Evolutionary conservation across 768 basidiomycete genomes (phyloP).

Genomic region (Leccinum barrowsii): DNA sequence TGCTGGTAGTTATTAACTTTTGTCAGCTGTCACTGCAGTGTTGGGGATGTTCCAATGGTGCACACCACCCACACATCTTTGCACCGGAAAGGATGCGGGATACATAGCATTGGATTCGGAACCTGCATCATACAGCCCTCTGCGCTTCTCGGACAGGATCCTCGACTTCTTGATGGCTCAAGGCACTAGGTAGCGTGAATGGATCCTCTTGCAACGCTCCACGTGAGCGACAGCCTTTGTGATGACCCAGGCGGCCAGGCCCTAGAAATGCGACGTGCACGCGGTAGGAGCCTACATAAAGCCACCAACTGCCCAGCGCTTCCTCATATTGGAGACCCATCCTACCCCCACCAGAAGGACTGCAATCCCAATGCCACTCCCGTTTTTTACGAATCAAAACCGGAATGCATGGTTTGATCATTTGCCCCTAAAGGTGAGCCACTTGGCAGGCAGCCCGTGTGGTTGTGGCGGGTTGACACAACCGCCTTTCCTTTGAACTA

Average conservation of each 20-base stretch:
- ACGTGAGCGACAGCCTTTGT: conserved; percentile 14
- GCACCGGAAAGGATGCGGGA: conserved; percentile 6
- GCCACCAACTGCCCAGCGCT: conserved; percentile 10
- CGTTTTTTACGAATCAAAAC: conserved; percentile 17
- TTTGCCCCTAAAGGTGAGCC: conserved; percentile 50
- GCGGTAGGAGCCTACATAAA: conserved; percentile 28
- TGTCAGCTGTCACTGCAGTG: conserved; percentile 1
- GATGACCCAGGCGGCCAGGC: conserved; percentile 8
- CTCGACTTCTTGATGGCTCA: not conserved
- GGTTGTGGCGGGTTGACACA: conserved; percentile 10
- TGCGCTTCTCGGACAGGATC: conserved; percentile 5
- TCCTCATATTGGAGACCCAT: conserved; percentile 12
- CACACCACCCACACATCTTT: not conserved
- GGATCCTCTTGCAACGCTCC: conserved; percentile 6
- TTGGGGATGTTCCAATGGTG: conserved; percentile 2
- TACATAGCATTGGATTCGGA: conserved; percentile 5
- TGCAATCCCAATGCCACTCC: conserved; percentile 21
- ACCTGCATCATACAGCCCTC: not conserved
- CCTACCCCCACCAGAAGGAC: conserved; percentile 6
- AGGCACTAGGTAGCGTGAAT: not conserved
- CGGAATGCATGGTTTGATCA: conserved; percentile 44
- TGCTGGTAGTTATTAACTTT: not conserved
- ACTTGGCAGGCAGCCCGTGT: not conserved
- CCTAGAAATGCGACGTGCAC: conserved; percentile 26
- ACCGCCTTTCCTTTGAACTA: conserved; percentile 10